Evolutionary conservation across 805 yeast genomes (phyloP).

Genomic region (Wickerhamomyces strasburgensis): DNA sequence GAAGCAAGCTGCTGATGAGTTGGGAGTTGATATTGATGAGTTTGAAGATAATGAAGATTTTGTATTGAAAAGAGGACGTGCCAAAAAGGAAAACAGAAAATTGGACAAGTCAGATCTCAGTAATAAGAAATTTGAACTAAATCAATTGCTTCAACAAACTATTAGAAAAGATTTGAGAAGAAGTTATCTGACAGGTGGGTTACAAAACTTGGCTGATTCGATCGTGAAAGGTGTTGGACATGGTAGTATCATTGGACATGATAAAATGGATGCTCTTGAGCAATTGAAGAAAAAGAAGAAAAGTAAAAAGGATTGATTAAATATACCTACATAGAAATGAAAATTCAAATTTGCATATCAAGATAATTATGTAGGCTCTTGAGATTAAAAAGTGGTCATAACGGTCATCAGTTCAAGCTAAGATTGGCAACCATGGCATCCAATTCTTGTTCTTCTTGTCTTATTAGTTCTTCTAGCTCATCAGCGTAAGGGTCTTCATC

Average conservation of each 20-base stretch:
- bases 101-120: slow-evolving; percentile 46
- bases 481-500: slow-evolving; percentile 13
- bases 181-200: slow-evolving; percentile 76
- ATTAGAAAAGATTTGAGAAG: slow-evolving; percentile 60
- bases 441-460: slow-evolving; percentile 13
- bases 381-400: too few species aligned
- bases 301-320: background rate
- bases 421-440: slow-evolving; percentile 8
- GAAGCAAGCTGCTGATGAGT: slow-evolving; percentile 85
- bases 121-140: slow-evolving; percentile 46
- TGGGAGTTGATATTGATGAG: slow-evolving; percentile 73
- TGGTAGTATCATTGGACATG: slow-evolving; percentile 63
- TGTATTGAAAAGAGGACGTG: slow-evolving; percentile 56
- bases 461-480: slow-evolving; percentile 14
- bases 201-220: slow-evolving; percentile 71
- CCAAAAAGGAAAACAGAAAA: slow-evolving; percentile 47
- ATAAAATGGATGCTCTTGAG: slow-evolving; percentile 61
- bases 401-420: too few species aligned
- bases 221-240: slow-evolving; percentile 66
- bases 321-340: too few species aligned
- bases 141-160: slow-evolving; percentile 45
- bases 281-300: slow-evolving; percentile 37
- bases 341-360: too few species aligned
- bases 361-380: too few species aligned
- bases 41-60: slow-evolving; percentile 74